Percentiles rank a stretch among this genome's conserved stretches.
phyloP scores from a whole-genome alignment of 352 stramenopile genomes.

The Poterioochromonas sp. region DNA sequence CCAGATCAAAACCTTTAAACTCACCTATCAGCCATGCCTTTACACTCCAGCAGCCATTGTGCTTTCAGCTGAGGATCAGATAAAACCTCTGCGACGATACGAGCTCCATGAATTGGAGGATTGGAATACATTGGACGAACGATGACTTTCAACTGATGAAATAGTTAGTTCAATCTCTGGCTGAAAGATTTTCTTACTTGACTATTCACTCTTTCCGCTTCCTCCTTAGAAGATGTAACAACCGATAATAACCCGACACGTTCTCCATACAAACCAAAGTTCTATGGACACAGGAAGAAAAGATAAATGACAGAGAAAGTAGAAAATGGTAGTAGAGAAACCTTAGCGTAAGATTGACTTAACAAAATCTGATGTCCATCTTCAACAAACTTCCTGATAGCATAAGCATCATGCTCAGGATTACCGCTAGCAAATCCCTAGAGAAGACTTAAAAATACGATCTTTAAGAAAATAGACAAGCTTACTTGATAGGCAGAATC shows the following conservation, averaged over 20 bases:
- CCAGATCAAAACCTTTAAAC: too few relatives aligned
- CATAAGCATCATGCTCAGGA: conserved; percentile 48
- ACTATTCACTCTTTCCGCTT: conserved; percentile 74
- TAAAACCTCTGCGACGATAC: conserved; percentile 72
- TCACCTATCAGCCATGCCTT: conserved; percentile 81
- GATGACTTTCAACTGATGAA: conserved; percentile 97
- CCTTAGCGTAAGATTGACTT: conserved; percentile 88
- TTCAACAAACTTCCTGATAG: conserved; percentile 56
- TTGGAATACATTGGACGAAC: conserved; percentile 99
- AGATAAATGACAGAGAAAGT: too few relatives aligned
- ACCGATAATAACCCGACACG: conserved; percentile 75
- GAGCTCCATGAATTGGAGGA: conserved; percentile 91
- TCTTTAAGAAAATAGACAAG: too few relatives aligned
- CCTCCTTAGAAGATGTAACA: conserved; percentile 80
- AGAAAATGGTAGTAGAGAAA: too few relatives aligned
- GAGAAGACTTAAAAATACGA: too few relatives aligned
- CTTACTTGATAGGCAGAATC: conserved; percentile 88
- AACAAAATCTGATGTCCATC: conserved; percentile 74
- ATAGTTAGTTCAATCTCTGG: too few relatives aligned
- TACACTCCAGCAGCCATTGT: conserved; percentile 74
- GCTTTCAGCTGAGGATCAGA: conserved; percentile 35
- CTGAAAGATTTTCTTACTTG: neutral
- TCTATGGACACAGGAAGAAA: conserved; percentile 84
- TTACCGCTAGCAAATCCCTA: conserved; percentile 81
- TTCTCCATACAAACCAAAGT: conserved; percentile 87